Evolutionary conservation across 495 filamentous ascomycete species (phyloP).

Genomic region (Penicillium malachiteum): DNA sequence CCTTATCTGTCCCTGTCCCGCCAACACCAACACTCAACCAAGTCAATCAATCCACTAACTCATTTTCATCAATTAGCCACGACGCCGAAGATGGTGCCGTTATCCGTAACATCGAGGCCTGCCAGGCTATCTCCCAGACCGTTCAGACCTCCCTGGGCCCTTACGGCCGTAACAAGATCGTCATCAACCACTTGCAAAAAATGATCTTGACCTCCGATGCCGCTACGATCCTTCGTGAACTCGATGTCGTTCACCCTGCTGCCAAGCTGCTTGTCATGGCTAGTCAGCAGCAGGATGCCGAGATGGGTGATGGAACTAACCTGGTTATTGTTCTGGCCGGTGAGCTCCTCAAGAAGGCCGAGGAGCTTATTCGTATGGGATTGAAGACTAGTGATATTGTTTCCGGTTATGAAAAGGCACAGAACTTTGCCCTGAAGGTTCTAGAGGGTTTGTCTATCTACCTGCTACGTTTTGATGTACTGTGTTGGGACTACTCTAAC

Average conservation of each 20-base stretch:
- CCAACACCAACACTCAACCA: slow-evolving; percentile 1
- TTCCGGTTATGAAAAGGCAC: slow-evolving; percentile 91
- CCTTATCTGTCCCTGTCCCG: slow-evolving; percentile 20
- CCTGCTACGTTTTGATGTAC: too few relatives aligned
- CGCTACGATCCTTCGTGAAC: slow-evolving; percentile 92
- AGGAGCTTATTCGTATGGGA: slow-evolving; percentile 92
- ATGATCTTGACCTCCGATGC: slow-evolving; percentile 99
- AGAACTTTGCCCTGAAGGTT: slow-evolving; percentile 77
- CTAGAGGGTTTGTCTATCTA: slow-evolving; percentile 62
- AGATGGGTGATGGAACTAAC: slow-evolving; percentile 99
- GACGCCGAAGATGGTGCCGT: slow-evolving; percentile 99
- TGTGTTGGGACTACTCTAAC: slow-evolving; percentile 1
- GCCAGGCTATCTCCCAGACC: slow-evolving; percentile 89
- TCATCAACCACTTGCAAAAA: slow-evolving; percentile 99
- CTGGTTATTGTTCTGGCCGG: slow-evolving; percentile 94
- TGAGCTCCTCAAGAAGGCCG: slow-evolving; percentile 94
- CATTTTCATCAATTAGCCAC: slow-evolving; percentile 58
- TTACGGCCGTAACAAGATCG: slow-evolving; percentile 98
- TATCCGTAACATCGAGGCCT: slow-evolving; percentile 97
- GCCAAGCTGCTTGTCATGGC: slow-evolving; percentile 99
- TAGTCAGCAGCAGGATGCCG: slow-evolving; percentile 95
- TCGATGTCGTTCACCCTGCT: slow-evolving; percentile 98
- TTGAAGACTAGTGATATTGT: slow-evolving; percentile 97
- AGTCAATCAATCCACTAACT: slow-evolving; percentile 7
- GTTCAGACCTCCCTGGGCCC: slow-evolving; percentile 96